A percentile compares a stretch with the other conserved stretches of the same genome.
Conservation (phyloP, 75 land plant species). For the Cryptomeria japonica region DNA sequence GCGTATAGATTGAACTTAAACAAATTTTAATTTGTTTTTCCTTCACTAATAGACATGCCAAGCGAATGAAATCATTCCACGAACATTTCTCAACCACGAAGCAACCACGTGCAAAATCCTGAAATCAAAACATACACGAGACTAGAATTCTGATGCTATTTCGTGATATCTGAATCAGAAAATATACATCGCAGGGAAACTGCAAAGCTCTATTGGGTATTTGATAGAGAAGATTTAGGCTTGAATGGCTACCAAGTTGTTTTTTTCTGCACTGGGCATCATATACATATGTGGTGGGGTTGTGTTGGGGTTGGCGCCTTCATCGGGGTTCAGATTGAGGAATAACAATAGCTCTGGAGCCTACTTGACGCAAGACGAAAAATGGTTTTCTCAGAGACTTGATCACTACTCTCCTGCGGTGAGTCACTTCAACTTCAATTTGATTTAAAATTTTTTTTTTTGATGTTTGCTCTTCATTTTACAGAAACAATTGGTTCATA, state of each 20-base stretch:
- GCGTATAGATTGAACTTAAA: too few species aligned
- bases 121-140: too few species aligned
- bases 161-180: too few species aligned
- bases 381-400: constrained; percentile 69
- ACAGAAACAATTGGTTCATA: neutral
- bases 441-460: neutral
- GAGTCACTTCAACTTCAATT: neutral
- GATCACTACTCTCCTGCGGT: constrained; percentile 71
- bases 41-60: too few species aligned
- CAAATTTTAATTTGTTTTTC: too few species aligned
- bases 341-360: neutral
- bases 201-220: too few species aligned
- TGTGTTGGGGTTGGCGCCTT: neutral
- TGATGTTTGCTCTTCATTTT: neutral
- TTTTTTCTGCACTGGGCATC: neutral
- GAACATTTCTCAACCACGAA: too few species aligned
- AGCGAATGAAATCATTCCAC: too few species aligned
- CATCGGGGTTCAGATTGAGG: neutral
- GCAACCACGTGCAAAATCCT: too few species aligned
- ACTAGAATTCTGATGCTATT: too few species aligned
- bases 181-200: too few species aligned
- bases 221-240: neutral
- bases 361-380: constrained; percentile 51
- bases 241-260: neutral
- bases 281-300: neutral